Evolutionary conservation across 345 rosid species (phyloP), one percentile per base, ranked within the genome.

Genomic region (Stellera chamaejasme): DNA sequence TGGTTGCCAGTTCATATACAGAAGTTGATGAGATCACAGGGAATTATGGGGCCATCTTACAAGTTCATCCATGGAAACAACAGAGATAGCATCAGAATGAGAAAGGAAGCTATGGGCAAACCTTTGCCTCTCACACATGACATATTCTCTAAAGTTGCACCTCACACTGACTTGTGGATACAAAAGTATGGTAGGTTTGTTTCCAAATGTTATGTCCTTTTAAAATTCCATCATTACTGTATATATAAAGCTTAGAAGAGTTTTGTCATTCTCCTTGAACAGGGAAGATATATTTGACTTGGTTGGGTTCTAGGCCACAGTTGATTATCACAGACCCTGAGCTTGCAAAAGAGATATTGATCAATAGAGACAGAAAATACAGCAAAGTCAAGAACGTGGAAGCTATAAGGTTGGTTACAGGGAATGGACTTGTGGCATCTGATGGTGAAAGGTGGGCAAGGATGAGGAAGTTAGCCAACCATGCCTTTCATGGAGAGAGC

Each of bases 401-500:
- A 51, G 59, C 54, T 76, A 9, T 32, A 32, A 32, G 39, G 3
- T 32, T 32, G 39, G 39, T 32, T 32, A 8, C 67, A 5, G 82
- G 87, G 0, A 70, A 79, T 39, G 84, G 82, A 6, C 69, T 74
- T 9, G 68, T 62, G 19, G 8, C 63, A 2, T 19, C 76, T 0
- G 16, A 26, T 48, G 76, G 79, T 11, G 59, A 63, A n/a, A 78
- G 76, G 70, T 82, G 87, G 80, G 43, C 7, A 1, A 78, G 52
- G 62, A 59, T 56, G 16, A 76, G 78, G 26, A 78, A 74, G 64
- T 58, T 78, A 26, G 79, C 83, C 27, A 76, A 69, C 53, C 66
- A 68, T 19, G 78, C 77, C 44, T 82, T 82, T 59, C 78, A 74
- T 66, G 69, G 72, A 4, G 75, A 82, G 27, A 49, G 66, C 69